Base-by-base conservation (phyloP, 108 stramenopile species). In the Tribonema minus region DNA sequence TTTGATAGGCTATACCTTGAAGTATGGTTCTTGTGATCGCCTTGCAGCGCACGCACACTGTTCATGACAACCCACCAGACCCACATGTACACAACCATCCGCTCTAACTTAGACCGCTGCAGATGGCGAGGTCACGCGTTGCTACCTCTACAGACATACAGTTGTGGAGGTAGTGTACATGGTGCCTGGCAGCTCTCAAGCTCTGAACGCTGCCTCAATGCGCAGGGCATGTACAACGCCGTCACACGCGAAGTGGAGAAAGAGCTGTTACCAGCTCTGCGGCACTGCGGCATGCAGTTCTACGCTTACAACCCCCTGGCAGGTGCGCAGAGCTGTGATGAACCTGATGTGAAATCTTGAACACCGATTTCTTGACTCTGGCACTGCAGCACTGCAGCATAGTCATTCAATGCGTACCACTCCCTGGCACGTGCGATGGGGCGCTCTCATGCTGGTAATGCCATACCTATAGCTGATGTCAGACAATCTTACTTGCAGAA, bases 271-370 rank as follows among this genome's bases (percentile, higher is more conserved):
- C 95, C 93, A 7, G 41, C 93, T 5, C 76, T 96, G 69, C 76
- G 86, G 58, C 63, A 75, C 23, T 90, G 91, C 71, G 77, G 80
- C 35, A 92, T 92, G 71, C 54, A 81, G 3, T 96, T 96, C 85
- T 89, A 93, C 37, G 95, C 95, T 0, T 96, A 95, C 90, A 96
- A 96, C 87, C 93, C 94, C 34, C 73, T 96, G 69, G n/a, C n/a
- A n/a, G n/a, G n/a, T n/a, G n/a, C n/a, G n/a, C n/a, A n/a, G n/a
- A n/a, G n/a, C n/a, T n/a, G n/a, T n/a, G n/a, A n/a, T n/a, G n/a
- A n/a, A n/a, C n/a, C n/a, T n/a, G n/a, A n/a, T n/a, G 95, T 92
- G 15, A 93, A 87, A 5, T 92, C 92, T 46, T 6, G 41, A 15
- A 6, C 9, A 15, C 9, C 41, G 41, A 46, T 46, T 6, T 12